Evolutionary conservation across 139 green algal genomes (phyloP), one percentile per base, ranked within the genome.

Genomic region (Limnomonas spitsbergensis): DNA sequence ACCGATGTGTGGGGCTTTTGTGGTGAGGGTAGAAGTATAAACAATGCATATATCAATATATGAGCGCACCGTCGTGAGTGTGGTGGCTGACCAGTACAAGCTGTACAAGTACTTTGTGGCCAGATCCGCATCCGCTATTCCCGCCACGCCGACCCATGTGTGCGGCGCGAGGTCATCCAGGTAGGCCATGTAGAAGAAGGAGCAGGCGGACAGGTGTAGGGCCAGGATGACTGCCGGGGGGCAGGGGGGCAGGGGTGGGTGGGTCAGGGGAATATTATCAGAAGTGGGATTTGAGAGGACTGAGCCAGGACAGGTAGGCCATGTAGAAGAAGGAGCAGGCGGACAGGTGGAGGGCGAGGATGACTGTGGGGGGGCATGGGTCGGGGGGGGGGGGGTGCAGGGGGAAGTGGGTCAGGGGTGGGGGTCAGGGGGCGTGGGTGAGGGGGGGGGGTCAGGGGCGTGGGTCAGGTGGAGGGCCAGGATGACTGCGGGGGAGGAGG

Each of bases 271-370:
- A n/a, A n/a, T n/a, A n/a, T n/a, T n/a, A n/a, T n/a, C n/a, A n/a
- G n/a, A n/a, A n/a, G n/a, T n/a, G n/a, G n/a, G n/a, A n/a, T n/a
- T n/a, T n/a, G n/a, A n/a, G n/a, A 32, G 56, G 56, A 4, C n/a
- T 9, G 4, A 70, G 56, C 4, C 29, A 4, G 9, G 4, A 14
- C 56, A 70, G 67, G 56, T 82, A 68, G 0, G 84, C 81, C 78
- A 85, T 83, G 78, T 83, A 86, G 75, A 77, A 77, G 72, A 88
- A 88, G n/a, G 82, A 2, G 74, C 84, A 88, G 38, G 84, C 81
- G 20, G 78, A 81, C 42, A 85, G 74, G 69, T 88, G 84, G 32
- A 79, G 74, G 52, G 85, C 9, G 35, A 88, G 40, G 2, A 73
- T 38, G 32, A 83, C 77, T 1, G 70, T 38, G 70, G 20, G 47